phyloP scores from a whole-genome alignment of 257 asterid genomes.

The Nicotiana knightiana region DNA sequence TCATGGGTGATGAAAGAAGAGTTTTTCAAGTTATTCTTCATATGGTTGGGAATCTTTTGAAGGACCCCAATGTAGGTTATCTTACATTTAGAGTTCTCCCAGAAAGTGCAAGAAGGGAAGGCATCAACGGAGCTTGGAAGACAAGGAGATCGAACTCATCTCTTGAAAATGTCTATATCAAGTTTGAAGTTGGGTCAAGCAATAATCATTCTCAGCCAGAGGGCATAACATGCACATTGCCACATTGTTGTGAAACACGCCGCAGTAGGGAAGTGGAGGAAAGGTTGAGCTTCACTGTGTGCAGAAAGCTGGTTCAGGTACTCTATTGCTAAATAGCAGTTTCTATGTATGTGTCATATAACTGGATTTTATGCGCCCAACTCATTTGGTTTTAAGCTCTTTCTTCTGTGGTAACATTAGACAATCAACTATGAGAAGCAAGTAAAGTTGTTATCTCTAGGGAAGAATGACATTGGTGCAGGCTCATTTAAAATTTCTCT shows the following conservation, averaged over 20 bases:
- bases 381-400: not conserved
- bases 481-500: not conserved
- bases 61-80: slow-evolving; percentile 50
- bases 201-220: slow-evolving; percentile 31
- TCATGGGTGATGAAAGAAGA: slow-evolving; percentile 86
- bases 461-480: not conserved
- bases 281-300: slow-evolving; percentile 73
- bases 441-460: not conserved
- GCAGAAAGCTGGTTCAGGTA: slow-evolving; percentile 93
- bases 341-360: not conserved
- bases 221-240: slow-evolving; percentile 15
- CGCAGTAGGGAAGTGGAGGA: slow-evolving; percentile 48
- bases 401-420: not conserved
- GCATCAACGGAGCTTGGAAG: slow-evolving; percentile 58
- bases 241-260: slow-evolving; percentile 31
- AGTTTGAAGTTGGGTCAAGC: slow-evolving; percentile 58
- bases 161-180: slow-evolving; percentile 48
- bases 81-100: slow-evolving; percentile 50
- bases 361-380: not conserved
- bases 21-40: slow-evolving; percentile 81
- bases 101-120: slow-evolving; percentile 23
- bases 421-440: not conserved
- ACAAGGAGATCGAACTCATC: slow-evolving; percentile 62
- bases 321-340: not conserved
- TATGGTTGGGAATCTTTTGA: slow-evolving; percentile 76